These are phyloP conservation scores for Cyathus striatus DNA, from an alignment of 768 basidiomycete genomes.

Conservation along the genomic window DNA sequence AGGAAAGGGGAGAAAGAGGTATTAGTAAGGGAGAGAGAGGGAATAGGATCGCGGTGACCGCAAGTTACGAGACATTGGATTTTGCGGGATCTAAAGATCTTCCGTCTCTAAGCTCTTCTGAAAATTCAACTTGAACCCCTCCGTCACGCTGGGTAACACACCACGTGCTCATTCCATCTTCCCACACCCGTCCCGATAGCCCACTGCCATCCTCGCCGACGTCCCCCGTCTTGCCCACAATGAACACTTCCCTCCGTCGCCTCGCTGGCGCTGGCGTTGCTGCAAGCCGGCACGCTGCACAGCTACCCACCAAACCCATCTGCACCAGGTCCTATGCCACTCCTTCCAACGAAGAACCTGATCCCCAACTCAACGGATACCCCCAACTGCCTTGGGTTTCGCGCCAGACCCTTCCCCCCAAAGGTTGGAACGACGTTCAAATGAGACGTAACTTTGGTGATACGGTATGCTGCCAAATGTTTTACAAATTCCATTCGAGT, in stretches of 20 bases:
- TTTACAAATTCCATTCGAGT: constrained; percentile 2
- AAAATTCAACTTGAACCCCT: too few relatives aligned
- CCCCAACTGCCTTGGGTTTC: constrained; percentile 67
- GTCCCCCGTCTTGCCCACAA: constrained; percentile 18
- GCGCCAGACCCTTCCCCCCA: constrained; percentile 55
- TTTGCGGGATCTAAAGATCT: too few relatives aligned
- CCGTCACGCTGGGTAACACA: not conserved
- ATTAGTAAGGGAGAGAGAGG: too few relatives aligned
- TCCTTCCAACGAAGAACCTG: constrained; percentile 30
- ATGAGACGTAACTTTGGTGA: constrained; percentile 81
- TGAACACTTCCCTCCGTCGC: constrained; percentile 37
- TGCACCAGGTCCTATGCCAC: constrained; percentile 27
- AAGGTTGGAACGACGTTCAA: constrained; percentile 73
- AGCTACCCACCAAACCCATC: constrained; percentile 6
- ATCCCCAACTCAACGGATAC: constrained; percentile 71
- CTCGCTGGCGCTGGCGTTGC: constrained; percentile 25
- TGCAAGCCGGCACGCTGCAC: constrained; percentile 13
- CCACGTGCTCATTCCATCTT: constrained; percentile 53
- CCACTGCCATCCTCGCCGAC: not conserved
- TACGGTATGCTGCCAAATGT: constrained; percentile 39
- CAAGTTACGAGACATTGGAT: too few relatives aligned
- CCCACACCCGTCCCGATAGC: not conserved
- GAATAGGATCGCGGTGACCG: too few relatives aligned
- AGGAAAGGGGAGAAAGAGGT: too few relatives aligned
- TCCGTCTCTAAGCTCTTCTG: too few relatives aligned